Evolutionary conservation across 2,329 filamentous ascomycete genomes (phyloP), one percentile per base, ranked within the genome.

Genomic region (Bipolaris sorokiniana): DNA sequence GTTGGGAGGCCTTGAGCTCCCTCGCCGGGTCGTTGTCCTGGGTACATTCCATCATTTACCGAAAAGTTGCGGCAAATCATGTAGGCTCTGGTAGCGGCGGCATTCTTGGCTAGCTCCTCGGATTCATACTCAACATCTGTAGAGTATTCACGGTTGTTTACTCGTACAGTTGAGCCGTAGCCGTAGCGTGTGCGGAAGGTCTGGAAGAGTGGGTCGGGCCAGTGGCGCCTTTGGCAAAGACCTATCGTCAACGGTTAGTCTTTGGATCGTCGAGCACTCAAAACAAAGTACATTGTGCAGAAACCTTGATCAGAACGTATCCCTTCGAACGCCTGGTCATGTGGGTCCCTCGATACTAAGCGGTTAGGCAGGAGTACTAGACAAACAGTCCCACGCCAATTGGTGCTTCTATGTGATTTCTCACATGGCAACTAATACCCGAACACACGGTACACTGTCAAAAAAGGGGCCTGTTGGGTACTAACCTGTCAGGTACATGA

Each of bases 51-150:
- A 70, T 96, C 92, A 75, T 97, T 97, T 77, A 96, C 91, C 54
- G 92, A 96, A 80, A 97, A 97, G 83, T 97, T 97, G 64, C 92
- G 90, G 83, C 94, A 97, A 66, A 97, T 95, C 87, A 97, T 94
- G 79, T 97, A 98, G 56, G 94, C 94, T 61, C 92, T 90, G 86
- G 96, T 96, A 59, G 94, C 94, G 23, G 94, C 94, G 70, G 94
- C 95, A 77, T 98, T 93, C 73, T 92, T 91, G 45, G 94, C 94
- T 64, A 96, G 83, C 47, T 86, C 82, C 75, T 94, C 90, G 61
- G 89, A 90, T 75, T 90, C 88, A 80, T 95, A 96, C 63, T 89
- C 86, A 36, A 90, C 85, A 76, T 97, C 92, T 41, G 93, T 97
- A 76, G 93, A 91, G 81, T 97, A 98, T 81, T 97, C 92, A 73